Evolutionary conservation across 768 basidiomycete species (phyloP).

Genomic region (Lentinula raphanica): DNA sequence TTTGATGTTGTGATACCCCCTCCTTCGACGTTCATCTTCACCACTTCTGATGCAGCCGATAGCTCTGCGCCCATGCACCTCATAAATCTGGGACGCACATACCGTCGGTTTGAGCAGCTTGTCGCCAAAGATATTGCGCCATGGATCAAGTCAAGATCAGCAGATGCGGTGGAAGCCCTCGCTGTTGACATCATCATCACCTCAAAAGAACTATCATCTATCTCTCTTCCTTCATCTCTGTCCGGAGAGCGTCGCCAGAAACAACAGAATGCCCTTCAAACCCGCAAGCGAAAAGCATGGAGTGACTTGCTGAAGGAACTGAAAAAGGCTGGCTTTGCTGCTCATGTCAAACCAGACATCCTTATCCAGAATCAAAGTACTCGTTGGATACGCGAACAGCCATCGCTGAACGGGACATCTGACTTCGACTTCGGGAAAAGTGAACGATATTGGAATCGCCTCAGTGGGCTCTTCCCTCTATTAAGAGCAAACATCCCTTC

Average conservation of each 20-base stretch:
- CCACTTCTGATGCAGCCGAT: background rate
- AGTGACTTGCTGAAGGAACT: conserved; percentile 88
- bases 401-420: conserved; percentile 25
- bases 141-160: conserved; percentile 35
- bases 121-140: conserved; percentile 36
- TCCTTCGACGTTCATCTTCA: background rate
- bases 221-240: conserved; percentile 35
- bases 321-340: conserved; percentile 70
- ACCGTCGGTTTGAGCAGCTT: conserved; percentile 42
- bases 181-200: conserved; percentile 61
- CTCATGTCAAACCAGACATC: conserved; percentile 65
- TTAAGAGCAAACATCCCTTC: conserved; percentile 55
- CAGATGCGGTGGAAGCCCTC: conserved; percentile 46
- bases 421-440: conserved; percentile 25
- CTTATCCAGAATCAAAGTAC: conserved; percentile 49
- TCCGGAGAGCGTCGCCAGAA: conserved; percentile 50
- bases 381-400: conserved; percentile 66
- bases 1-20: background rate
- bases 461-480: conserved; percentile 59
- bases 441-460: conserved; percentile 61
- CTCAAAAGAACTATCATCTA: conserved; percentile 48
- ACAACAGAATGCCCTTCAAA: conserved; percentile 65
- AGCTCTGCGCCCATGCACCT: background rate
- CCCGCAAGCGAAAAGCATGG: conserved; percentile 86
- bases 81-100: conserved; percentile 39